Percentiles rank a stretch among this genome's conserved stretches.
These are phyloP conservation scores for Mucor velutinosus DNA, from an alignment of 371 early-diverging fungal genomes.

Conservation along the genomic window DNA sequence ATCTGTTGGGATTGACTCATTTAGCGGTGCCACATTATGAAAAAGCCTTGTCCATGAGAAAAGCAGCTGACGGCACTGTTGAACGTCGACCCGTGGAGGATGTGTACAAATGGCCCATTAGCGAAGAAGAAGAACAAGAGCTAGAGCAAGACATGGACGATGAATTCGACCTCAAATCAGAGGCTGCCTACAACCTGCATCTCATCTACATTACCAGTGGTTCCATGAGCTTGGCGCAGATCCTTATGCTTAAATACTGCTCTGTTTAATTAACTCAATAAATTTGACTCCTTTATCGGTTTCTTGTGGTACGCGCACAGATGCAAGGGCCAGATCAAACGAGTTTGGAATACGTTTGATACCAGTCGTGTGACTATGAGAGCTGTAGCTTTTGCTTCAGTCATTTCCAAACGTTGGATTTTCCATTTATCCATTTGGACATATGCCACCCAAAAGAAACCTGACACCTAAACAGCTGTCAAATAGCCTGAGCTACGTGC, in stretches of 20 bases:
- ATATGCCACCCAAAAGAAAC: conserved; percentile 25
- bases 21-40: conserved; percentile 85
- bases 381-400: neutral
- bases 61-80: conserved; percentile 29
- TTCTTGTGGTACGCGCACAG: neutral
- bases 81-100: conserved; percentile 19
- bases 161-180: conserved; percentile 54
- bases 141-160: conserved; percentile 46
- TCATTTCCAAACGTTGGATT: neutral
- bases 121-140: conserved; percentile 14
- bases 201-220: conserved; percentile 75
- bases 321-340: neutral
- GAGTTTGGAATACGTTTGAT: neutral
- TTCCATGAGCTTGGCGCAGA: conserved; percentile 68
- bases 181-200: conserved; percentile 83
- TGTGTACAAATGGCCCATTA: conserved; percentile 30
- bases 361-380: neutral
- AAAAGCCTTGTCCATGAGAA: conserved; percentile 64
- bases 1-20: conserved; percentile 77
- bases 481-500: conserved; percentile 46
- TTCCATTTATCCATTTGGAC: neutral
- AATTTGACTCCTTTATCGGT: neutral
- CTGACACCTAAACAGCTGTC: conserved; percentile 51
- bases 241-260: conserved; percentile 65
- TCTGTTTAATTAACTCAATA: conserved; percentile 41